These are phyloP conservation scores for Aspergillus nanangensis DNA, from an alignment of 495 filamentous ascomycete species.

Conservation along the genomic window DNA sequence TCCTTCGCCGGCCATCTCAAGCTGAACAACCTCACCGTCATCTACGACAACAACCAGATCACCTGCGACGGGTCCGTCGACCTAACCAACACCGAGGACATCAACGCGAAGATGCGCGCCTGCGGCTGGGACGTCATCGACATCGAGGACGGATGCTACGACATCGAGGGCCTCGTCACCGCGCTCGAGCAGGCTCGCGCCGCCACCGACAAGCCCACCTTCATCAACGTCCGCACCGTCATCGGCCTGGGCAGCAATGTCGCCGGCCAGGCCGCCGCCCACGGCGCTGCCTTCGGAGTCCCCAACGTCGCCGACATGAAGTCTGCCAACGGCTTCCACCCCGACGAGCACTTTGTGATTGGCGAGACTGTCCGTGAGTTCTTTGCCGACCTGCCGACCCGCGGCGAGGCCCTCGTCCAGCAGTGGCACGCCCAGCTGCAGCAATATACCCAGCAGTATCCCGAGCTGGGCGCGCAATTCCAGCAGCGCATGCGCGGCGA, in stretches of 20 bases:
- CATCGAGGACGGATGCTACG: slow-evolving; percentile 48
- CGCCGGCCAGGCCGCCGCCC: slow-evolving; percentile 45
- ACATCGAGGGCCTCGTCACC: slow-evolving; percentile 46
- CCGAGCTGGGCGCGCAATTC: slow-evolving; percentile 45
- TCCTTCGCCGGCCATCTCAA: slow-evolving; percentile 51
- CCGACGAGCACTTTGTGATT: slow-evolving; percentile 43
- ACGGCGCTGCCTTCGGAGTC: slow-evolving; percentile 47
- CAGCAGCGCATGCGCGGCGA: slow-evolving; percentile 40
- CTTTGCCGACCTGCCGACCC: slow-evolving; percentile 37
- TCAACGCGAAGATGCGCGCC: slow-evolving; percentile 56
- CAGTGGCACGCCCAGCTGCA: slow-evolving; percentile 43
- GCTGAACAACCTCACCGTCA: slow-evolving; percentile 51
- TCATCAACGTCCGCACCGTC: slow-evolving; percentile 56
- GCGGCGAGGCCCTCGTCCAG: slow-evolving; percentile 34
- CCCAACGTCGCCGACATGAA: slow-evolving; percentile 47
- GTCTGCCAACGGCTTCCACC: slow-evolving; percentile 38
- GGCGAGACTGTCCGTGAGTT: slow-evolving; percentile 42
- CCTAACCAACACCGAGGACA: slow-evolving; percentile 51
- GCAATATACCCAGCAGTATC: slow-evolving; percentile 36
- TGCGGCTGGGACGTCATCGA: slow-evolving; percentile 56
- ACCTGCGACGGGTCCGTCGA: slow-evolving; percentile 56
- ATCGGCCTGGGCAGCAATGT: slow-evolving; percentile 52
- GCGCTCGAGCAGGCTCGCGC: slow-evolving; percentile 42
- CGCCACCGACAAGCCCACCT: slow-evolving; percentile 46
- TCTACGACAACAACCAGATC: slow-evolving; percentile 57